A percentile compares a stretch with the other conserved stretches of the same genome.
Conservation (phyloP, 2,329 filamentous ascomycete species). For the Graphilbum fragrans region DNA sequence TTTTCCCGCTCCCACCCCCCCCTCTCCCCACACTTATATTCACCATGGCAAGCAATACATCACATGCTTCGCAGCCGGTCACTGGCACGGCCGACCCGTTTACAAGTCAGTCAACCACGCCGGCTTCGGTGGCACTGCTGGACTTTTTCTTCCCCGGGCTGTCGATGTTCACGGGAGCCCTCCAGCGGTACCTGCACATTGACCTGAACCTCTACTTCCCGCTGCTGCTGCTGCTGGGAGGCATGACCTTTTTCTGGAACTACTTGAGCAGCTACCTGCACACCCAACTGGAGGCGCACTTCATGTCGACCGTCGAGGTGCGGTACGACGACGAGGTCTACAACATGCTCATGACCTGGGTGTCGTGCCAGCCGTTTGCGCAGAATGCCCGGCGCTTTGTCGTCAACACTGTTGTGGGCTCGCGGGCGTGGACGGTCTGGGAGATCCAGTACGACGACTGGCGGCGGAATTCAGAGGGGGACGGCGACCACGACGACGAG, state of each 20-base stretch:
- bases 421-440: slow-evolving; percentile 36
- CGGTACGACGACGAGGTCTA: slow-evolving; percentile 61
- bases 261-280: slow-evolving; percentile 39
- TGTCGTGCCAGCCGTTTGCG: slow-evolving; percentile 49
- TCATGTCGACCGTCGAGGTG: slow-evolving; percentile 56
- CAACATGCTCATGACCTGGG: slow-evolving; percentile 60
- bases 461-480: slow-evolving; percentile 23
- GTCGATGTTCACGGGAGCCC: slow-evolving; percentile 38
- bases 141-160: slow-evolving; percentile 57
- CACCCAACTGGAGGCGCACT: slow-evolving; percentile 35
- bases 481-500: background rate
- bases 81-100: too few species aligned
- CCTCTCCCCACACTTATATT: too few species aligned
- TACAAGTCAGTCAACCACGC: slow-evolving; percentile 1
- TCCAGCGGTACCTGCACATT: slow-evolving; percentile 45
- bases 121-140: slow-evolving; percentile 23
- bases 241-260: slow-evolving; percentile 36
- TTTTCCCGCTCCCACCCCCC: too few species aligned
- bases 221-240: slow-evolving; percentile 35
- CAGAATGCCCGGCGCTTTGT: slow-evolving; percentile 48
- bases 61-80: too few species aligned
- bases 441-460: slow-evolving; percentile 28
- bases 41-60: too few species aligned
- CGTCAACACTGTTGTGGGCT: slow-evolving; percentile 50
- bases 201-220: slow-evolving; percentile 54